Evolutionary conservation across 768 basidiomycete species (phyloP), one percentile per base, ranked within the genome.

Genomic region (Lactarius hengduanensis): DNA sequence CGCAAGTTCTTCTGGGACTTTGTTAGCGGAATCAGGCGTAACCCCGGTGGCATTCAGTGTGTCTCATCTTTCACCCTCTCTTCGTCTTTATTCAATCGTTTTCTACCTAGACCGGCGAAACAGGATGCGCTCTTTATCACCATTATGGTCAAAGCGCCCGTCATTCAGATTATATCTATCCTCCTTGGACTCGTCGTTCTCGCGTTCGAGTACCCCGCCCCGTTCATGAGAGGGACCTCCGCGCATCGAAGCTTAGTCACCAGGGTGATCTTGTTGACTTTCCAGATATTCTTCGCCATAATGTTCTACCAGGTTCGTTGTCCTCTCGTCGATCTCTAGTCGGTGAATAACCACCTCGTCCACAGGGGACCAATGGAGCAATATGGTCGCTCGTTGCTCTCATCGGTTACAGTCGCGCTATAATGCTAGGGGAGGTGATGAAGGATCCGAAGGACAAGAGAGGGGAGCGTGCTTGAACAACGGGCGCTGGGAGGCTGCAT

Each of bases 1-100:
- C 91, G 93, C 77, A 96, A 96, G 79, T 96, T 93, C 84, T 95
- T 96, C 79, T 96, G 92, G 91, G 95, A 96, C 79, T 93, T 96
- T 74, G 79, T 94, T n/a, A 88, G 86, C 66, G 94, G 91, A 57
- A 88, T 82, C 64, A 74, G 92, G 64, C 88, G 90, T 68, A 82
- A 85, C 74, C 91, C 91, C 34, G 91, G 91, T 78, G 91, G 91
- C 61, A 64, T 91, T 30, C 90, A 92, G 91, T 92, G 69, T 73
- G 88, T 86, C n/a, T 59, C 26, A 45, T 32, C 13, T 22, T 36
- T 34, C 69, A 38, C 43, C 60, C 32, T 41, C 30, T 55, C 26
- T 43, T 40, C 36, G 40, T 50, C 20, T 66, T 43, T 28, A 7
- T 13, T 64, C 13, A 47, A 22, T 43, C 26, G 18, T 69, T 91